phyloP scores from a whole-genome alignment of 352 stramenopile genomes.

The Globisporangium cystogenes region DNA sequence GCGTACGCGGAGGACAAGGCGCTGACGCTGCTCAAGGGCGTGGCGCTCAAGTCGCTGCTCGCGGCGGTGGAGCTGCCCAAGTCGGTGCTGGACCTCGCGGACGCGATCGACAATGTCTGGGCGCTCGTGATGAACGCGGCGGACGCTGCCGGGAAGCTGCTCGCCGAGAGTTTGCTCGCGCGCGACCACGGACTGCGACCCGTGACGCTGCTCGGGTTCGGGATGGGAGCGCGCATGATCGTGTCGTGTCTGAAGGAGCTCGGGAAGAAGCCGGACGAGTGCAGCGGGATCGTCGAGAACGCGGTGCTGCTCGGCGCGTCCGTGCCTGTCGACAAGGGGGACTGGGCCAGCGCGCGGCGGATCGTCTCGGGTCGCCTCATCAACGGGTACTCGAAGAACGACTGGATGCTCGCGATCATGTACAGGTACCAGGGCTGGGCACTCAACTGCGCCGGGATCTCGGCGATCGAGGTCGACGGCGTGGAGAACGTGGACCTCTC shows the following conservation, averaged over 20 bases:
- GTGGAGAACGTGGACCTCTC: conserved; percentile 85
- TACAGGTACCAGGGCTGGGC: conserved; percentile 86
- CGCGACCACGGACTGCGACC: conserved; percentile 78
- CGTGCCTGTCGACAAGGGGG: conserved; percentile 44
- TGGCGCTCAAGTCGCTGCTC: conserved; percentile 68
- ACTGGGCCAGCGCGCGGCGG: conserved; percentile 62
- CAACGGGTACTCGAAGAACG: conserved; percentile 88
- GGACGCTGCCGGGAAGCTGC: conserved; percentile 63
- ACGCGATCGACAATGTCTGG: conserved; percentile 86
- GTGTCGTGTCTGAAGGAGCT: conserved; percentile 88
- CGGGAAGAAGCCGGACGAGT: conserved; percentile 45
- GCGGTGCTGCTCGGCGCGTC: conserved; percentile 82
- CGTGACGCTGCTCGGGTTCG: conserved; percentile 88
- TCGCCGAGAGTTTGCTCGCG: conserved; percentile 52
- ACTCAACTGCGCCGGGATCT: conserved; percentile 70
- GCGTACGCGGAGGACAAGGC: conserved; percentile 63
- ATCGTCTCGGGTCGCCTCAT: conserved; percentile 85
- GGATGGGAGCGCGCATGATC: conserved; percentile 88
- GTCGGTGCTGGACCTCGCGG: conserved; percentile 51
- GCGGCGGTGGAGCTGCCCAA: conserved; percentile 67
- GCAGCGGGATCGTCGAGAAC: conserved; percentile 83
- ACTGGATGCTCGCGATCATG: conserved; percentile 90
- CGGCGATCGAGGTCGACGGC: conserved; percentile 49
- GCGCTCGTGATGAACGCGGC: conserved; percentile 70
- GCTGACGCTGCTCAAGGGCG: conserved; percentile 41